Evolutionary conservation across 1,139 yeast genomes (phyloP).

Genomic region (Debaryomyces robertsiae): DNA sequence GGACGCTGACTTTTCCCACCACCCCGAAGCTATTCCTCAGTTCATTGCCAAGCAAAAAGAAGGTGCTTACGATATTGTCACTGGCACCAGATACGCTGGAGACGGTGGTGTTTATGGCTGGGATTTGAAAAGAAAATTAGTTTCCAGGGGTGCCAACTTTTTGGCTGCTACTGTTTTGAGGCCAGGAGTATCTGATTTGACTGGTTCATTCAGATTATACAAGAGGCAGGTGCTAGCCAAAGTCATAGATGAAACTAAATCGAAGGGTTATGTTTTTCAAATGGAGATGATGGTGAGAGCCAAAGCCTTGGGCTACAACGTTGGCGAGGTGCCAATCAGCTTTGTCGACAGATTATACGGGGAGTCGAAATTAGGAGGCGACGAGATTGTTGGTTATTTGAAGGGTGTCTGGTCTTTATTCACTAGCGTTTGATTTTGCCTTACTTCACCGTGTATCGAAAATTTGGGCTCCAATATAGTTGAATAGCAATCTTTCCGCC

Average conservation of each 20-base stretch:
- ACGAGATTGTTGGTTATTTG: conserved; percentile 76
- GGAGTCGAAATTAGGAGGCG: conserved; percentile 80
- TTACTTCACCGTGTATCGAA: neutral
- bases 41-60: conserved; percentile 70
- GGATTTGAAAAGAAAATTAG: conserved; percentile 81
- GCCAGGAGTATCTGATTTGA: conserved; percentile 74
- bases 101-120: conserved; percentile 85
- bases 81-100: conserved; percentile 85
- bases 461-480: neutral
- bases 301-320: conserved; percentile 65
- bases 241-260: conserved; percentile 68
- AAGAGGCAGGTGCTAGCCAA: conserved; percentile 68
- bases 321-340: conserved; percentile 80
- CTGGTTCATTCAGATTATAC: conserved; percentile 79
- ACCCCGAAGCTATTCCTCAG: conserved; percentile 78
- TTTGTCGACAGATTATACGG: conserved; percentile 83
- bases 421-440: conserved; percentile 48
- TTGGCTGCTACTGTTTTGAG: conserved; percentile 72
- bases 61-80: conserved; percentile 70
- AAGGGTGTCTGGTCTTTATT: conserved; percentile 75
- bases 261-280: conserved; percentile 85
- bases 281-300: conserved; percentile 93
- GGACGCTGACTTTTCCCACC: conserved; percentile 88
- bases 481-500: neutral
- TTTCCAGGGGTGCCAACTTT: conserved; percentile 81